Evolutionary conservation across 208 protist genomes (phyloP).

Genomic region (Paratrypanosoma confusum): DNA sequence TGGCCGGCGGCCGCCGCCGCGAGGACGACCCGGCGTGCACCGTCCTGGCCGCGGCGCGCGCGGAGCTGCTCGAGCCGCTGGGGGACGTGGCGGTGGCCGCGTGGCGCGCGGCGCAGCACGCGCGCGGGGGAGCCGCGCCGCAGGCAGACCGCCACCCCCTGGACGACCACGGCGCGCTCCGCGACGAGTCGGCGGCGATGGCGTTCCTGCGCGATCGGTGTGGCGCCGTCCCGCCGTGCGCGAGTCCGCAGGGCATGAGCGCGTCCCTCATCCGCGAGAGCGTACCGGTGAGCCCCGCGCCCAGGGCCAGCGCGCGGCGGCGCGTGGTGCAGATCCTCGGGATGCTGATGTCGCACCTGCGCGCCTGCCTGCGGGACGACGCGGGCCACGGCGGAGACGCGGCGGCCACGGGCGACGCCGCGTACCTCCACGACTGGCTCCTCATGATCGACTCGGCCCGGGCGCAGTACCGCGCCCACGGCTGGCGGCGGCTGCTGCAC

Average conservation of each 20-base stretch:
- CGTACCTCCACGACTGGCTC: constrained; percentile 10
- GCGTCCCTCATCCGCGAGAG: constrained; percentile 15
- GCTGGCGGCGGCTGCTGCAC: constrained; percentile 31
- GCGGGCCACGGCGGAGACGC: not conserved
- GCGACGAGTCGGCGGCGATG: too few relatives aligned
- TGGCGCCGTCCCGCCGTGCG: constrained; percentile 5
- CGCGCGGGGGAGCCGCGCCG: too few relatives aligned
- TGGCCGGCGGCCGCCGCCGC: not conserved
- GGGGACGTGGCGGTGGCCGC: constrained; percentile 1
- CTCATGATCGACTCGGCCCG: constrained; percentile 19
- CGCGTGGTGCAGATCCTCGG: constrained; percentile 12
- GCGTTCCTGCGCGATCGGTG: too few relatives aligned
- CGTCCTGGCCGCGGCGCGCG: not conserved
- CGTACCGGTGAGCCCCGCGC: constrained; percentile 11
- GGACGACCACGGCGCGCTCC: too few relatives aligned
- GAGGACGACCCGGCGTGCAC: not conserved
- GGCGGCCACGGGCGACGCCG: too few relatives aligned
- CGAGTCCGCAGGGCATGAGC: constrained; percentile 8
- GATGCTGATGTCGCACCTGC: constrained; percentile 12
- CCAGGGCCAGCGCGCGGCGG: constrained; percentile 4
- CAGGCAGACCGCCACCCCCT: too few relatives aligned
- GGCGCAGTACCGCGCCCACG: constrained; percentile 16
- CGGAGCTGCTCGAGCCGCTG: constrained; percentile 11
- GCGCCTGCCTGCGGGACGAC: constrained; percentile 4
- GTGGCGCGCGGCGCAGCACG: too few relatives aligned